phyloP scores from a whole-genome alignment of 1,284 basidiomycete genomes.

The Naganishia cerealis region DNA sequence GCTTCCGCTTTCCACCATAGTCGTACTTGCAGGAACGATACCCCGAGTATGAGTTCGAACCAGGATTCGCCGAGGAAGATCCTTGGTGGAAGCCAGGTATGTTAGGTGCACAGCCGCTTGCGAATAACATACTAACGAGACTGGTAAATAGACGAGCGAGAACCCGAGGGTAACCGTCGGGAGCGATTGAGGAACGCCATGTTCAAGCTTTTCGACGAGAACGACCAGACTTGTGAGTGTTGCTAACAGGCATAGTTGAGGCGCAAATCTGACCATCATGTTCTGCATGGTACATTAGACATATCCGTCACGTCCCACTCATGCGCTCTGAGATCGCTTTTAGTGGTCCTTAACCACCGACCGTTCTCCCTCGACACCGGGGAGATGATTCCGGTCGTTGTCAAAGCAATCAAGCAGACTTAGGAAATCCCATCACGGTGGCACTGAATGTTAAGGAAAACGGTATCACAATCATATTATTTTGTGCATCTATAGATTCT shows the following conservation, averaged over 20 bases:
- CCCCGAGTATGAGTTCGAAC: conserved; percentile 66
- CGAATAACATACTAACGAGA: not conserved
- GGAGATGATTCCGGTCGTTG: conserved; percentile 53
- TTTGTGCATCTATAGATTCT: too few relatives aligned
- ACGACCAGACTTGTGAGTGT: conserved; percentile 28
- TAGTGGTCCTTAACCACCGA: conserved; percentile 50
- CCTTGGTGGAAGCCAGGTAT: conserved; percentile 61
- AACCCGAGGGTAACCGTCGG: conserved; percentile 63
- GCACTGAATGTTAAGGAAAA: not conserved
- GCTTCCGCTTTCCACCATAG: conserved; percentile 35
- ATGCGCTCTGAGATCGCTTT: conserved; percentile 52
- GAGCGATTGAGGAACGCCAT: conserved; percentile 63
- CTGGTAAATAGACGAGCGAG: conserved; percentile 60
- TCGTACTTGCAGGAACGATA: conserved; percentile 62
- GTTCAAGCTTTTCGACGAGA: conserved; percentile 63
- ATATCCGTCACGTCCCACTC: conserved; percentile 57
- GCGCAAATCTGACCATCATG: not conserved
- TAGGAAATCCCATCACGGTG: not conserved
- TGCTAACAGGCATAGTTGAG: not conserved
- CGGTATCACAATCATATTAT: not conserved
- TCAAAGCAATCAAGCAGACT: conserved; percentile 43
- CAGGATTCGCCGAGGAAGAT: conserved; percentile 70
- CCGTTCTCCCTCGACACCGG: conserved; percentile 50
- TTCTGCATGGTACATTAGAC: conserved; percentile 38
- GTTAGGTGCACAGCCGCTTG: not conserved